Conservation (phyloP, 2,329 filamentous ascomycete genomes). For the Taxawa tesnikishii region DNA sequence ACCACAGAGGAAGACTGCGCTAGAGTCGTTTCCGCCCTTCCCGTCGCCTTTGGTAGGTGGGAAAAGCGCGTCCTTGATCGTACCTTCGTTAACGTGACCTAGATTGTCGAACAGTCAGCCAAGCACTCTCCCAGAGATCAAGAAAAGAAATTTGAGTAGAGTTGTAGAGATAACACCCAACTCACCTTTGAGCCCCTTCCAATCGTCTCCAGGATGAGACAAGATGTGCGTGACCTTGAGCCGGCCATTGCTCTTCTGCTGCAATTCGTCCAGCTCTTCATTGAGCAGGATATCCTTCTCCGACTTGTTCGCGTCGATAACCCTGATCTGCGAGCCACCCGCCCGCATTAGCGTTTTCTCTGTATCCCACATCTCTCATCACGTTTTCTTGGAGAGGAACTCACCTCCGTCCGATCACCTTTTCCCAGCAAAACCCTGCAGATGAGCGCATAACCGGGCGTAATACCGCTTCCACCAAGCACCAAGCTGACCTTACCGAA, state of each 20-base stretch:
- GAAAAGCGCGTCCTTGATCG: slow-evolving; percentile 30
- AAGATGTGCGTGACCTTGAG: slow-evolving; percentile 36
- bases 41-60: slow-evolving; percentile 22
- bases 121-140: too few species aligned
- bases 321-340: slow-evolving; percentile 27
- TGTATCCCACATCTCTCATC: too few species aligned
- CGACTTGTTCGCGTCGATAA: slow-evolving; percentile 37
- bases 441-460: slow-evolving; percentile 39
- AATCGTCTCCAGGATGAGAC: slow-evolving; percentile 30
- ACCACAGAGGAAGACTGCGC: slow-evolving; percentile 36
- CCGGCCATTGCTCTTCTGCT: slow-evolving; percentile 23
- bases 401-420: slow-evolving; percentile 23
- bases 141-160: too few species aligned
- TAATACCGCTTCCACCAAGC: slow-evolving; percentile 39
- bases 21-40: too few species aligned
- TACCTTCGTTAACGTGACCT: slow-evolving; percentile 30
- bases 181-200: too few species aligned
- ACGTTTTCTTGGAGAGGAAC: too few species aligned
- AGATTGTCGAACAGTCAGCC: too few species aligned
- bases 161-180: too few species aligned
- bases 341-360: too few species aligned
- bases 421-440: slow-evolving; percentile 25
- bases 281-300: slow-evolving; percentile 35
- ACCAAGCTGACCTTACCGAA: slow-evolving; percentile 37
- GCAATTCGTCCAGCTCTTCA: slow-evolving; percentile 29